Percentiles rank a stretch among this genome's conserved stretches.
phyloP scores from a whole-genome alignment of 768 basidiomycete genomes.

The Crepidotus variabilis region DNA sequence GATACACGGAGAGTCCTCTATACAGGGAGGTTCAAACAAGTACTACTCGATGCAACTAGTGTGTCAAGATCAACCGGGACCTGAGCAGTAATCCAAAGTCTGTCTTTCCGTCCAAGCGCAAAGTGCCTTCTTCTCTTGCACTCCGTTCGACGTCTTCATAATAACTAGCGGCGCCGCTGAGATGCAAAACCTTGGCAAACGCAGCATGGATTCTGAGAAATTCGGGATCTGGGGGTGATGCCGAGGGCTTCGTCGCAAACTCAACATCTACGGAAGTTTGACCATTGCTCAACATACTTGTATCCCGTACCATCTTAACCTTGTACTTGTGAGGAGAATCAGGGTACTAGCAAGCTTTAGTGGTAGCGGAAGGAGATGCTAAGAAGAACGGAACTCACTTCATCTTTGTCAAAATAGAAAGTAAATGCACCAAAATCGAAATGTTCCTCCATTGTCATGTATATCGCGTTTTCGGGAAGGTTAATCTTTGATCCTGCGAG shows the following conservation, averaged over 20 bases:
- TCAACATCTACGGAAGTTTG: slow-evolving; percentile 4
- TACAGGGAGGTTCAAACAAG: too few species aligned
- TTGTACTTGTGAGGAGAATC: slow-evolving; percentile 12
- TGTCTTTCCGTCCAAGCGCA: slow-evolving; percentile 2
- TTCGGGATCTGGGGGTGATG: slow-evolving; percentile 13
- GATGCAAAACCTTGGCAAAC: slow-evolving; percentile 15
- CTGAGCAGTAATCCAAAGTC: slow-evolving; percentile 12
- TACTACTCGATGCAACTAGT: too few species aligned
- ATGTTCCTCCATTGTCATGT: slow-evolving; percentile 9
- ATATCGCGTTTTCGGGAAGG: slow-evolving; percentile 15
- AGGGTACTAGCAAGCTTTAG: slow-evolving; percentile 10
- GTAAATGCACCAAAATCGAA: slow-evolving; percentile 3
- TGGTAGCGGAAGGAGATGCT: neutral
- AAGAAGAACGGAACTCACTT: neutral
- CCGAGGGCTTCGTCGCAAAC: slow-evolving; percentile 7
- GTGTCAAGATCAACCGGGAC: too few species aligned
- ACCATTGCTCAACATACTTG: neutral
- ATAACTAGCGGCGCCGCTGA: slow-evolving; percentile 13
- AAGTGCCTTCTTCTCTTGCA: neutral
- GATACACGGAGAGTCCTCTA: too few species aligned
- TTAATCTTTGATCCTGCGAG: slow-evolving; percentile 11
- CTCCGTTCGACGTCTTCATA: slow-evolving; percentile 10
- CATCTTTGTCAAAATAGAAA: slow-evolving; percentile 14
- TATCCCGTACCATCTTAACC: slow-evolving; percentile 4
- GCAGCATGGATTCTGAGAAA: slow-evolving; percentile 17